Evolutionary conservation across 176 grass and related monocot species (phyloP).

Genomic region (Paspalum vaginatum): DNA sequence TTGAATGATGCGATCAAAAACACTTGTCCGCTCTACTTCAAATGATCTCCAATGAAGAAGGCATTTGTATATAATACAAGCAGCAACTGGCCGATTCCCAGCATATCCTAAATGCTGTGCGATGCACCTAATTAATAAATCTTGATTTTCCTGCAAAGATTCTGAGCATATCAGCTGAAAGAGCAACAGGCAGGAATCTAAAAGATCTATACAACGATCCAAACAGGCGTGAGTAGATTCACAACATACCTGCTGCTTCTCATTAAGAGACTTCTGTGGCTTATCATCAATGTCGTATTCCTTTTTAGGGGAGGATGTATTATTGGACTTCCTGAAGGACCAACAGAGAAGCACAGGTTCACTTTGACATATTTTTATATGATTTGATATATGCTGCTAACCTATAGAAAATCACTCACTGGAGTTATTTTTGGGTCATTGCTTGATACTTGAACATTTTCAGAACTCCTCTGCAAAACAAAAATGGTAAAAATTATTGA

Average conservation of each 20-base stretch:
- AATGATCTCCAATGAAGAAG: conserved; percentile 99
- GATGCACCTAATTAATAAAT: conserved; percentile 95
- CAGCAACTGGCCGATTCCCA: conserved; percentile 78
- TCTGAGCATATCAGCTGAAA: conserved; percentile 30
- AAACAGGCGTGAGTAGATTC: conserved; percentile 16
- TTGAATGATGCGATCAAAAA: conserved; percentile 99
- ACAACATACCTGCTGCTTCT: conserved; percentile 82
- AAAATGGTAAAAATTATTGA: conserved; percentile 38
- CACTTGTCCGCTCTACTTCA: conserved; percentile 99
- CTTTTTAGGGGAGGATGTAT: conserved; percentile 59
- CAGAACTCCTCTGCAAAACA: conserved; percentile 78
- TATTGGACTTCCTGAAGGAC: conserved; percentile 72
- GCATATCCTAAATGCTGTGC: conserved; percentile 90
- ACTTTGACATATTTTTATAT: conserved; percentile 17
- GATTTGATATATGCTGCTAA: conserved; percentile 11
- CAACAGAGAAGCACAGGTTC: conserved; percentile 17
- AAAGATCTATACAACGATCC: background rate
- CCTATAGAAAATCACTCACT: conserved; percentile 49
- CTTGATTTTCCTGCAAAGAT: conserved; percentile 86
- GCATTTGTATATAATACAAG: conserved; percentile 99
- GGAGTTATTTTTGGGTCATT: conserved; percentile 55
- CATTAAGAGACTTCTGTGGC: conserved; percentile 93
- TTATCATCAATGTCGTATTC: conserved; percentile 92
- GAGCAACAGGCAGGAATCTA: conserved; percentile 15
- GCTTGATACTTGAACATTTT: conserved; percentile 61